Base-by-base conservation (phyloP, 768 basidiomycete genomes). In the Boletus sp. region DNA sequence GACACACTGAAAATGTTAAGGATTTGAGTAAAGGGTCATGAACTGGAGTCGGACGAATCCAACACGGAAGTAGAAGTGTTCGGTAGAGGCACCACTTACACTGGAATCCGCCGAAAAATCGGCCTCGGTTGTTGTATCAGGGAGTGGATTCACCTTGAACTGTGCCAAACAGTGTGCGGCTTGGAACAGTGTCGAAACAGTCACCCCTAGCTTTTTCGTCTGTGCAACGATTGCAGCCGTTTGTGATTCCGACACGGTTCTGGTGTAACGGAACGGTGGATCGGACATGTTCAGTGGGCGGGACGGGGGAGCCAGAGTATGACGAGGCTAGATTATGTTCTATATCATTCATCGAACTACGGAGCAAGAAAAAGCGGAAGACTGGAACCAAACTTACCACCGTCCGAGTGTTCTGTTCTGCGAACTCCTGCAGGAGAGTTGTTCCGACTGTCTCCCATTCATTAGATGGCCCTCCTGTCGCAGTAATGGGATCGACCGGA, bases 401-500 rank as follows among this genome's bases (percentile, higher is more conserved):
- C 1, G 34, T 47, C 5, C 51, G 54, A 34, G 49, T 34, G 19
- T 10, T 15, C 32, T 60, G 50, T 14, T 54, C 49, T 5, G 45
- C 35, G 0, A 56, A 45, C 7, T 63, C 64, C 14, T 54, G 50
- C 23, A 67, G 21, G 30, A 69, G 56, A 25, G 14, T 45, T 5
- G 4, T 27, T 17, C 65, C 67, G 2, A 11, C 44, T 5, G 49
- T 52, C 10, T 41, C 51, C 66, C 67, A 69, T 19, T 52, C 59
- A 3, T 49, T 14, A n/a, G 45, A 54, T 8, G 33, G 51, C 5
- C 66, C 65, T 9, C 68, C 66, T 0, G 54, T 70, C 2, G 66
- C 68, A 30, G 51, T 52, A 25, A 68, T 55, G 6, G 63, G 65
- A 23, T 69, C 68, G 5, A 57, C 55, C 1, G 68, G 67, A 14